A percentile compares a stretch with the other conserved stretches of the same genome.
Conservation (phyloP, 2,329 filamentous ascomycete genomes). For the Aspergillus sp. region DNA sequence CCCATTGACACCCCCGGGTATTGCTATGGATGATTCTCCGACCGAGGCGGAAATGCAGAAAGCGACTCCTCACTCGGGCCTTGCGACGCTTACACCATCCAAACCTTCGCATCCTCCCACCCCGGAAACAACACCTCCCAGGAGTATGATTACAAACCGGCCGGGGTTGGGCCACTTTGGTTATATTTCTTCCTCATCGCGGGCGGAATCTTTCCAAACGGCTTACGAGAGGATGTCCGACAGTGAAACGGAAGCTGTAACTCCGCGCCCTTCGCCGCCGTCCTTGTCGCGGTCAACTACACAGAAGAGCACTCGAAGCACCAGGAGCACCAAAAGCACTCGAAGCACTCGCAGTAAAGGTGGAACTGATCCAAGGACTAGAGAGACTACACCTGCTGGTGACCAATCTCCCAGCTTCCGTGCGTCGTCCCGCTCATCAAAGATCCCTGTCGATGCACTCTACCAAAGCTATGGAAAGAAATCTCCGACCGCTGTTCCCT, state of each 20-base stretch:
- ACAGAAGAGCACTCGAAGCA: constrained; percentile 19
- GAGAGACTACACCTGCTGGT: not conserved
- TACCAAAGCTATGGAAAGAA: constrained; percentile 28
- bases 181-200: constrained; percentile 61
- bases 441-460: constrained; percentile 29
- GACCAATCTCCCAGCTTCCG: constrained; percentile 5
- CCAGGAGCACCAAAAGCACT: constrained; percentile 16
- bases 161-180: constrained; percentile 57
- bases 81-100: constrained; percentile 59
- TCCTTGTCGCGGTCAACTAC: constrained; percentile 26
- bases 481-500: constrained; percentile 5
- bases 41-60: constrained; percentile 27
- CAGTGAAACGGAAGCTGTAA: constrained; percentile 61
- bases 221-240: constrained; percentile 69
- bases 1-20: constrained; percentile 45
- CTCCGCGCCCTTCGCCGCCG: constrained; percentile 29
- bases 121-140: constrained; percentile 75
- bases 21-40: constrained; percentile 29
- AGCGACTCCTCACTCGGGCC: constrained; percentile 32
- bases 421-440: constrained; percentile 2
- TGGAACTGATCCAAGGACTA: constrained; percentile 22
- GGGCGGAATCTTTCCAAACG: constrained; percentile 72
- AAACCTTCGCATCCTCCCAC: constrained; percentile 72
- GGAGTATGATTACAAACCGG: constrained; percentile 40
- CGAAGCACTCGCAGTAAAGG: constrained; percentile 26